phyloP scores from a whole-genome alignment of 176 grass and related monocot species.

The Dactylis glomerata region DNA sequence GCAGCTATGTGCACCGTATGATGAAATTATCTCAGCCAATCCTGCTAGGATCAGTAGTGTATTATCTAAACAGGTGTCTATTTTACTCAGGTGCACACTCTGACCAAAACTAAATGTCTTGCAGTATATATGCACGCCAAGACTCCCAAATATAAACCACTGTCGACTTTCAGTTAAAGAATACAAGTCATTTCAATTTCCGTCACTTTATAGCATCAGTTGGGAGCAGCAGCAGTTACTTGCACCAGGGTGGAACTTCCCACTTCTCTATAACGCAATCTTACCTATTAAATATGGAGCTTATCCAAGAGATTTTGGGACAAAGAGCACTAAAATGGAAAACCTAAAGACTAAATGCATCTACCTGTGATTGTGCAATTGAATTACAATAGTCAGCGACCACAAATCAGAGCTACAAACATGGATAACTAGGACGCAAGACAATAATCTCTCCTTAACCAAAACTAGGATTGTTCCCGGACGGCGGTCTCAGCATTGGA shows the following conservation, averaged over 20 bases:
- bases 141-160: background rate
- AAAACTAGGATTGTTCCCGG: conserved; percentile 67
- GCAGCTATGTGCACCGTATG: background rate
- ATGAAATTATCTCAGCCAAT: background rate
- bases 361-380: conserved; percentile 40
- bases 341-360: conserved; percentile 22
- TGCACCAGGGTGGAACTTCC: conserved; percentile 12
- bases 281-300: conserved; percentile 19
- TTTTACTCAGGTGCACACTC: background rate
- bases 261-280: conserved; percentile 14
- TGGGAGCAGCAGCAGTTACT: background rate
- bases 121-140: background rate
- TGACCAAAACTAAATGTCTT: background rate
- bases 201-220: background rate
- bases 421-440: conserved; percentile 16
- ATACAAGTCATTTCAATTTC: conserved; percentile 2
- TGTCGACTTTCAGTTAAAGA: background rate
- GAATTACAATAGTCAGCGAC: conserved; percentile 41
- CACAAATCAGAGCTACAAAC: conserved; percentile 32
- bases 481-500: conserved; percentile 61
- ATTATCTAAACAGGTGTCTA: background rate
- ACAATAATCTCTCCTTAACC: conserved; percentile 23
- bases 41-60: background rate
- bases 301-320: background rate
- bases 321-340: background rate